phyloP scores from a whole-genome alignment of 768 basidiomycete genomes.

The Pisolithus microcarpus region DNA sequence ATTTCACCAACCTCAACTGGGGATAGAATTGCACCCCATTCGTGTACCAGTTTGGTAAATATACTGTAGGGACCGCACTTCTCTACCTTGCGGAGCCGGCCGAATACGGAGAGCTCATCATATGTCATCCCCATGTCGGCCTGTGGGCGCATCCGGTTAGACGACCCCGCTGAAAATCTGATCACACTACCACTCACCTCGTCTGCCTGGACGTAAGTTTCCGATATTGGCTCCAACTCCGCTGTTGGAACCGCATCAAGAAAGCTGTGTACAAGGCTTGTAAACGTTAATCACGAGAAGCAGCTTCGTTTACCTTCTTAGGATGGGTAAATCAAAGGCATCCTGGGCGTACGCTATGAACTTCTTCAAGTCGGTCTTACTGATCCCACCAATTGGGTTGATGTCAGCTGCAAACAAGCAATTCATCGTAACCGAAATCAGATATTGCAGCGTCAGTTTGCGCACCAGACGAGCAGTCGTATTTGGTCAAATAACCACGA shows the following conservation, averaged over 20 bases:
- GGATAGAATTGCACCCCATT: conserved; percentile 85
- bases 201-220: conserved; percentile 91
- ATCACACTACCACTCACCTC: conserved; percentile 47
- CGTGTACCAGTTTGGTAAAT: conserved; percentile 90
- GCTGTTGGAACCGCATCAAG: conserved; percentile 89
- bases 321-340: conserved; percentile 78
- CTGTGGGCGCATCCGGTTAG: conserved; percentile 28
- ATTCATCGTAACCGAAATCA: conserved; percentile 3
- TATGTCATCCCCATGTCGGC: conserved; percentile 99
- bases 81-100: conserved; percentile 88
- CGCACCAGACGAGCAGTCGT: conserved; percentile 87
- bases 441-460: not conserved
- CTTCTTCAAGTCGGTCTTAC: conserved; percentile 93
- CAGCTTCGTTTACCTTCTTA: conserved; percentile 51
- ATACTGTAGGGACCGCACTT: conserved; percentile 98
- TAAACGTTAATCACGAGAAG: not conserved
- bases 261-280: conserved; percentile 49
- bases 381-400: conserved; percentile 97
- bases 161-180: no score
- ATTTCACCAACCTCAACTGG: conserved; percentile 58
- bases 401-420: conserved; percentile 64
- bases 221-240: conserved; percentile 92
- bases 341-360: conserved; percentile 83
- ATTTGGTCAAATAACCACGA: conserved; percentile 95
- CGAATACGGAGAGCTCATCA: conserved; percentile 90